Evolutionary conservation across 805 yeast genomes (phyloP).

Genomic region (Candida saitoana): DNA sequence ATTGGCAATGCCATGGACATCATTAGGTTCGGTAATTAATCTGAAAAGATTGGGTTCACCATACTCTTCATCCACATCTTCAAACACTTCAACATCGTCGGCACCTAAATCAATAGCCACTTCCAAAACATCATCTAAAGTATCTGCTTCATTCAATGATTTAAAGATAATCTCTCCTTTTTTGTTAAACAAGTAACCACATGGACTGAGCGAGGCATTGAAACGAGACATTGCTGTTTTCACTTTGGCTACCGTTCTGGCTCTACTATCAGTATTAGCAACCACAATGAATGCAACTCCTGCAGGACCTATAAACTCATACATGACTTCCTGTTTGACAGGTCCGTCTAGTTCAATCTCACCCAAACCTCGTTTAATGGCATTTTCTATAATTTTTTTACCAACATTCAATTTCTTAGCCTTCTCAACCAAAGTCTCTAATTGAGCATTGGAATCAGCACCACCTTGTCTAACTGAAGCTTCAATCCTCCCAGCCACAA

Average conservation of each 20-base stretch:
- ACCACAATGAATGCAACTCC: conserved; percentile 85
- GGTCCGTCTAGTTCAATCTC: conserved; percentile 46
- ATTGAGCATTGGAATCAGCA: conserved; percentile 58
- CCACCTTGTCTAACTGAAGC: conserved; percentile 72
- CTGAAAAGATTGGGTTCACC: conserved; percentile 31
- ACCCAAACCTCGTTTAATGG: conserved; percentile 81
- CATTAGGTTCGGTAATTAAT: conserved; percentile 60
- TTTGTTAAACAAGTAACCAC: conserved; percentile 70
- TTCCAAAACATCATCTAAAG: conserved; percentile 69
- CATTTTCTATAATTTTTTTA: conserved; percentile 81
- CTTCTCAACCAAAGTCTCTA: conserved; percentile 69
- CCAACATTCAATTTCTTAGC: conserved; percentile 76
- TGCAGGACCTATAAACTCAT: conserved; percentile 91
- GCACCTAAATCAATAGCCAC: conserved; percentile 72
- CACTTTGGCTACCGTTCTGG: conserved; percentile 72
- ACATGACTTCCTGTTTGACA: conserved; percentile 53
- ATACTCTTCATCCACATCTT: conserved; percentile 40
- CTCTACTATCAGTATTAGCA: conserved; percentile 84
- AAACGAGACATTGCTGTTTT: conserved; percentile 70
- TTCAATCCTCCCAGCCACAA: conserved; percentile 68
- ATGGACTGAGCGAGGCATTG: conserved; percentile 71
- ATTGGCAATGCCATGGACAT: conserved; percentile 59
- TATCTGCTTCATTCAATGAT: conserved; percentile 27
- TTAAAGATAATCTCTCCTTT: conserved; percentile 68
- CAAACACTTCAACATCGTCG: conserved; percentile 65